Percentiles rank a stretch among this genome's conserved stretches.
phyloP scores from a whole-genome alignment of 306 rosid genomes.

The barrel medic (Medicago truncatula) region DNA sequence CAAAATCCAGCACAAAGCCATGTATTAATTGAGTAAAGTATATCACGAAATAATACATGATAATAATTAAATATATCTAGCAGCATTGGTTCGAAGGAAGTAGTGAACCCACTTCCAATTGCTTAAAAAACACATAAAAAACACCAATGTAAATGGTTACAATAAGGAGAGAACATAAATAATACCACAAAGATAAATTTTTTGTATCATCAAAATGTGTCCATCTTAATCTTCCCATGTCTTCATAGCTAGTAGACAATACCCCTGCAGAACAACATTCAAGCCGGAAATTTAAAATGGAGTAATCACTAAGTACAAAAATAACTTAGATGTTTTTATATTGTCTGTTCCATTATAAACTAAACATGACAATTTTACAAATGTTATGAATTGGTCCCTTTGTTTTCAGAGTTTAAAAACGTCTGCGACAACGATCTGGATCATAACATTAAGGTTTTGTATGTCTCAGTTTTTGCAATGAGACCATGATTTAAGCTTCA shows the following conservation, averaged over 20 bases:
- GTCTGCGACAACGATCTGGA: background rate
- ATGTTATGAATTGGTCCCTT: too few relatives aligned
- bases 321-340: slow-evolving; percentile 14
- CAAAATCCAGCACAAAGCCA: slow-evolving; percentile 43
- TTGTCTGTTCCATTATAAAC: slow-evolving; percentile 8
- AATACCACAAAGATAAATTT: slow-evolving; percentile 38
- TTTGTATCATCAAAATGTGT: slow-evolving; percentile 43
- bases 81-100: slow-evolving; percentile 39
- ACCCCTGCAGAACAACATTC: slow-evolving; percentile 46
- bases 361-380: background rate
- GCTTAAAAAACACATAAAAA: slow-evolving; percentile 15
- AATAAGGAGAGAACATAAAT: slow-evolving; percentile 37
- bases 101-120: slow-evolving; percentile 37
- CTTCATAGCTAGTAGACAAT: slow-evolving; percentile 41
- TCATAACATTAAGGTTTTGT: background rate
- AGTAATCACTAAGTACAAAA: slow-evolving; percentile 8
- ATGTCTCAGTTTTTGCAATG: background rate
- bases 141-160: slow-evolving; percentile 37
- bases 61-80: slow-evolving; percentile 33
- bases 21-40: slow-evolving; percentile 38
- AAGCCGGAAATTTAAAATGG: slow-evolving; percentile 1
- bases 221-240: slow-evolving; percentile 45
- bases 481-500: background rate
- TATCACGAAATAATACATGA: slow-evolving; percentile 15
- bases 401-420: too few relatives aligned